phyloP scores from a whole-genome alignment of 1,139 yeast genomes.

The Sugiyamaella xylanicola region DNA sequence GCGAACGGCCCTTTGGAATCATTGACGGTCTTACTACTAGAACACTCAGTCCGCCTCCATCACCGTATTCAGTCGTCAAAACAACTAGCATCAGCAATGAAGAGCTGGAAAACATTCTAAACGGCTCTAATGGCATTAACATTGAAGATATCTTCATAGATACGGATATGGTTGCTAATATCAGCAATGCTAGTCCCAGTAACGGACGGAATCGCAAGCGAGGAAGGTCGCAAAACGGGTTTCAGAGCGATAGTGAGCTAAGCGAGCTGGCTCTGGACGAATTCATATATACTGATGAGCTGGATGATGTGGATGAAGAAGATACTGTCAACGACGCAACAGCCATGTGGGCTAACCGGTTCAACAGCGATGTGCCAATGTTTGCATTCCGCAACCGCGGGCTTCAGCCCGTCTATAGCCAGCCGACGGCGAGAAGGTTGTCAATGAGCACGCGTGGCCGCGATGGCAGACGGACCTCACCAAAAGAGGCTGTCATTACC shows the following conservation, averaged over 20 bases:
- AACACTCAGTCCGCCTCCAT: slow-evolving; percentile 53
- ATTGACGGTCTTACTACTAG: slow-evolving; percentile 92
- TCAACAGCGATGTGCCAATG: slow-evolving; percentile 67
- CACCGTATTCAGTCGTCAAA: slow-evolving; percentile 4
- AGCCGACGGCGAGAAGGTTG: slow-evolving; percentile 22
- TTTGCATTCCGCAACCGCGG: slow-evolving; percentile 90
- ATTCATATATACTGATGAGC: slow-evolving; percentile 79
- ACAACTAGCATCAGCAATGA: slow-evolving; percentile 3
- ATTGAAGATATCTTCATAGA: slow-evolving; percentile 25
- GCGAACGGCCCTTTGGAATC: slow-evolving; percentile 80
- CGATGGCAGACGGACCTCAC: slow-evolving; percentile 22
- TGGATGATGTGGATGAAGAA: slow-evolving; percentile 68
- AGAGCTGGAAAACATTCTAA: slow-evolving; percentile 6
- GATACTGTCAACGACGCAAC: slow-evolving; percentile 24
- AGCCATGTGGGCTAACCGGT: slow-evolving; percentile 29
- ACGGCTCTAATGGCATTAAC: slow-evolving; percentile 23
- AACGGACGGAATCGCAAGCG: slow-evolving; percentile 20
- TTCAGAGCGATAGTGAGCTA: slow-evolving; percentile 46
- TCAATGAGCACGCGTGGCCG: slow-evolving; percentile 19
- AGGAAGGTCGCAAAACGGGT: slow-evolving; percentile 25
- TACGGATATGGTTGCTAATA: neutral
- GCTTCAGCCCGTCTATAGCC: slow-evolving; percentile 33
- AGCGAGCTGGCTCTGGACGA: slow-evolving; percentile 83
- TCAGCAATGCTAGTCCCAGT: neutral
- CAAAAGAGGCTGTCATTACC: slow-evolving; percentile 42